These are phyloP conservation scores for Aspergillus chevalieri DNA, from an alignment of 2,329 filamentous ascomycete genomes.

Conservation along the genomic window DNA sequence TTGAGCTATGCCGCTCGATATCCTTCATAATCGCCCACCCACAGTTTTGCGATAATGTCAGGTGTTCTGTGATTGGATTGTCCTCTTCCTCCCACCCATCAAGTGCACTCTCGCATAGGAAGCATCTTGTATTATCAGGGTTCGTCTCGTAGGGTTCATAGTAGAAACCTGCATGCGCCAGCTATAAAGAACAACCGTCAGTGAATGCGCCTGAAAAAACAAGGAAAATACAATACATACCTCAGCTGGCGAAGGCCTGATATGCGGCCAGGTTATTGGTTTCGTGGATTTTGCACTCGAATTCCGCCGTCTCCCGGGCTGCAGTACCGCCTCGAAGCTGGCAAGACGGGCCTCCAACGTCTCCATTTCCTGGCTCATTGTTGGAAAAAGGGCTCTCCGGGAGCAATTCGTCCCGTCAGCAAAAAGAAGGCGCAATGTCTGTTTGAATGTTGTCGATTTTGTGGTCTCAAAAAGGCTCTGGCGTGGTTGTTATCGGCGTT, in stretches of 20 bases:
- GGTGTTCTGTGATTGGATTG: slow-evolving; percentile 74
- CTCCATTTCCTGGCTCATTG: slow-evolving; percentile 41
- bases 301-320: slow-evolving; percentile 60
- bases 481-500: background rate
- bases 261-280: slow-evolving; percentile 70
- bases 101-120: slow-evolving; percentile 73
- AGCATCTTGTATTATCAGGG: slow-evolving; percentile 85
- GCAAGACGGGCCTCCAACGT: slow-evolving; percentile 71
- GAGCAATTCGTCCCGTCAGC: background rate
- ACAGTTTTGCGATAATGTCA: slow-evolving; percentile 74
- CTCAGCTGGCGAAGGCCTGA: slow-evolving; percentile 57
- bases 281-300: slow-evolving; percentile 58
- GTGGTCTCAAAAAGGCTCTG: background rate
- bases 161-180: slow-evolving; percentile 87
- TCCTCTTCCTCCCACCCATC: slow-evolving; percentile 91
- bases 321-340: slow-evolving; percentile 65
- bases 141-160: slow-evolving; percentile 69
- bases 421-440: background rate
- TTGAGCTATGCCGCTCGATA: slow-evolving; percentile 41
- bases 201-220: slow-evolving; percentile 6
- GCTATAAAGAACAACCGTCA: slow-evolving; percentile 45
- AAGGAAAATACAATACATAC: slow-evolving; percentile 38
- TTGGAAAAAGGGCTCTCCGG: background rate
- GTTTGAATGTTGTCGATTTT: background rate
- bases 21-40: slow-evolving; percentile 78